Percentiles rank a stretch among this genome's conserved stretches.
phyloP scores from a whole-genome alignment of 148 eudicot genomes.

The Rhododendron ferrugineum region DNA sequence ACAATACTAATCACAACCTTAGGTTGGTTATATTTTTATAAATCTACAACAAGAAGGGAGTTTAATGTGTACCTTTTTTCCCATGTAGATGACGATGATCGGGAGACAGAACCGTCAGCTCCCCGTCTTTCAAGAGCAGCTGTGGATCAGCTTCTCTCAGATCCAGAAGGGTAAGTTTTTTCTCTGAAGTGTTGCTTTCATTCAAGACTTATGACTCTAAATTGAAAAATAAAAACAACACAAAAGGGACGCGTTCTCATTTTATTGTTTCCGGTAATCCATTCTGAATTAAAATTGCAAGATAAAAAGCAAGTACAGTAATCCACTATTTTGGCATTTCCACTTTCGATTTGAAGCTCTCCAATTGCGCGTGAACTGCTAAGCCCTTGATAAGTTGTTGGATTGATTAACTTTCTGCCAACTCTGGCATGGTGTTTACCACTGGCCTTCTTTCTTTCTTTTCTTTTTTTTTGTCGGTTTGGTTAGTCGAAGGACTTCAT shows the following conservation, averaged over 20 bases:
- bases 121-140: constrained; percentile 49
- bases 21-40: background rate
- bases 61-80: background rate
- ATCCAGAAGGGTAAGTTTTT: constrained; percentile 50
- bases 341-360: too few species aligned
- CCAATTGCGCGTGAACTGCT: background rate
- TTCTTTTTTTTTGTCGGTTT: background rate
- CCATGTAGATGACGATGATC: constrained; percentile 35
- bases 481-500: too few species aligned
- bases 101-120: constrained; percentile 41
- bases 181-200: background rate
- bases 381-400: background rate
- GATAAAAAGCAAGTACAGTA: background rate
- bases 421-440: background rate
- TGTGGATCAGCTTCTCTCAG: constrained; percentile 42
- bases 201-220: background rate
- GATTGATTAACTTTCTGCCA: background rate
- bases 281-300: background rate
- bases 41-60: background rate
- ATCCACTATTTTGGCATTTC: too few species aligned
- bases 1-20: background rate
- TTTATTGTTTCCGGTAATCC: background rate
- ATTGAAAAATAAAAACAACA: background rate
- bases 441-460: too few species aligned
- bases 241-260: background rate